A percentile compares a stretch with the other conserved stretches of the same genome.
These are phyloP conservation scores for apple (Malus domestica) DNA, from an alignment of 306 rosid genomes.

Conservation along the genomic window ASM211411v1 NC_041802.1:26144001-26144500, in stretches of 20 bases:
- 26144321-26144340: background rate
- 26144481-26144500: background rate
- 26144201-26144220: conserved; percentile 74
- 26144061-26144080: conserved; percentile 65
- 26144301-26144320: background rate
- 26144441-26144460: background rate
- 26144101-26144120: conserved; percentile 83
- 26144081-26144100: conserved; percentile 93
- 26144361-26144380: background rate
- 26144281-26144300: background rate
- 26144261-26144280: background rate
- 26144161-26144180: conserved; percentile 61
- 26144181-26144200: conserved; percentile 69
- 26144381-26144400: background rate
- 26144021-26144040: background rate
- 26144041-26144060: background rate
- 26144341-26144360: background rate
- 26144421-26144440: background rate
- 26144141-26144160: conserved; percentile 89
- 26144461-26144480: background rate
- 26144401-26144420: background rate
- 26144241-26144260: conserved; percentile 11
- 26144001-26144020: background rate
- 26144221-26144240: conserved; percentile 69
- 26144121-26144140: conserved; percentile 75